Percentiles rank a stretch among this genome's conserved stretches.
Evolutionary conservation across 2,329 filamentous ascomycete species (phyloP).

Genomic region (Colletotrichum lindemuthianum): DNA sequence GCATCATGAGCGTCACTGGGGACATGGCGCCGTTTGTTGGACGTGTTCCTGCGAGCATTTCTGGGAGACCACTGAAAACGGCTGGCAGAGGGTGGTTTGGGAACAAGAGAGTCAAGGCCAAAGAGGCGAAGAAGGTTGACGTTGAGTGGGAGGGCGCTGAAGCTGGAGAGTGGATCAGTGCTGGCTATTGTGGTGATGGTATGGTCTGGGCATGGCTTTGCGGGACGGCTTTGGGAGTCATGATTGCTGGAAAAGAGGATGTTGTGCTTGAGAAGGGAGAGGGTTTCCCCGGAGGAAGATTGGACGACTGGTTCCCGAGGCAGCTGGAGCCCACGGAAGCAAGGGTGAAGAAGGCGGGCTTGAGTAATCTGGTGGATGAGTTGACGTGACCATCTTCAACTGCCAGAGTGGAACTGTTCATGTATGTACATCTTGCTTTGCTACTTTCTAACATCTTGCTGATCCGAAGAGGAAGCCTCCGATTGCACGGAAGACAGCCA

Average conservation of each 20-base stretch:
- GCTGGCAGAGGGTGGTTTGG: not conserved
- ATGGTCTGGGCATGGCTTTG: conserved; percentile 65
- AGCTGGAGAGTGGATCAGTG: conserved; percentile 61
- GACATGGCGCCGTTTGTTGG: conserved; percentile 63
- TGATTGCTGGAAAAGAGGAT: conserved; percentile 53
- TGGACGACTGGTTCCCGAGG: conserved; percentile 53
- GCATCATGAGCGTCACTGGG: conserved; percentile 57
- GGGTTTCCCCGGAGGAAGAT: conserved; percentile 48
- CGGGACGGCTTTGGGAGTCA: conserved; percentile 57
- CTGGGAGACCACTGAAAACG: not conserved
- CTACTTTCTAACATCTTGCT: no score
- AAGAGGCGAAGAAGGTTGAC: not conserved
- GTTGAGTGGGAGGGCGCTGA: conserved; percentile 21
- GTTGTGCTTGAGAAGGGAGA: conserved; percentile 41
- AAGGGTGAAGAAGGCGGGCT: conserved; percentile 48
- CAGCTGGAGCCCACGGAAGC: conserved; percentile 47
- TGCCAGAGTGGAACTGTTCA: no score
- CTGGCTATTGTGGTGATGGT: conserved; percentile 62
- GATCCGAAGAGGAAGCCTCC: no score
- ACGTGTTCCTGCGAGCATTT: conserved; percentile 43
- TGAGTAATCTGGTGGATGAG: conserved; percentile 47
- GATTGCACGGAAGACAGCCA: no score
- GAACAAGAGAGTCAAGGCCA: conserved; percentile 26
- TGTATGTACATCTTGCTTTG: no score
- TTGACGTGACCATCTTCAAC: not conserved